Evolutionary conservation across 2,329 filamentous ascomycete species (phyloP), one percentile per base, ranked within the genome.

Genomic region (Trichoderma semiorbis): DNA sequence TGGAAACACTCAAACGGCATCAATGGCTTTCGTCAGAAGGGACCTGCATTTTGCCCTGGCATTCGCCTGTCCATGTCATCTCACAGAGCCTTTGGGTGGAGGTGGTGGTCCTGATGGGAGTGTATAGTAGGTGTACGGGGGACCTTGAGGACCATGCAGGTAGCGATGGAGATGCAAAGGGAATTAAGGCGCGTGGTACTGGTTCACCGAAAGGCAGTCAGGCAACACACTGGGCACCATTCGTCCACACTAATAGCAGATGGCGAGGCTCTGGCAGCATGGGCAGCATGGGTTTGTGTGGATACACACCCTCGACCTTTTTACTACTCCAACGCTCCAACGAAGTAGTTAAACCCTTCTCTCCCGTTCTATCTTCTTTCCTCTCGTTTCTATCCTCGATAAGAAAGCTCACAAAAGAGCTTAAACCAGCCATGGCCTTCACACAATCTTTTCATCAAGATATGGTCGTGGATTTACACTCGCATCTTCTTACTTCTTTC

Each of bases 41-140:
- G 57, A 53, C 55, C 67, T 50, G 57, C 57, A 53, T 53, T 24
- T 24, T 53, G 66, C 55, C 32, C 53, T 69, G 55, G n/a, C 14
- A 14, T 16, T n/a, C 7, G 16, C 26, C 26, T 12, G 50, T 43
- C 55, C 57, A 61, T 62, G 39, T 47, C 67, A 62, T 18, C 30
- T 53, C 57, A 39, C 67, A 69, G 57, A 69, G 67, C 67, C 67
- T 69, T 57, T 53, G 18, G 34, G n/a, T 34, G 66, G 34, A 28
- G 21, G 39, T n/a, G 26, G 6, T 16, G 24, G 16, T 60, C 18
- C 12, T 32, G 34, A 16, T 18, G 14, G 32, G 60, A 18, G 55
- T 14, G 36, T 61, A 32, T 69, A 5, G 53, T 14, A 39, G 30
- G 11, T 36, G 57, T 50, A 50, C 30, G 12, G 32, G 28, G 36